Evolutionary conservation across 352 stramenopile genomes (phyloP), one percentile per base, ranked within the genome.

Genomic region (Globisporangium nunn): DNA sequence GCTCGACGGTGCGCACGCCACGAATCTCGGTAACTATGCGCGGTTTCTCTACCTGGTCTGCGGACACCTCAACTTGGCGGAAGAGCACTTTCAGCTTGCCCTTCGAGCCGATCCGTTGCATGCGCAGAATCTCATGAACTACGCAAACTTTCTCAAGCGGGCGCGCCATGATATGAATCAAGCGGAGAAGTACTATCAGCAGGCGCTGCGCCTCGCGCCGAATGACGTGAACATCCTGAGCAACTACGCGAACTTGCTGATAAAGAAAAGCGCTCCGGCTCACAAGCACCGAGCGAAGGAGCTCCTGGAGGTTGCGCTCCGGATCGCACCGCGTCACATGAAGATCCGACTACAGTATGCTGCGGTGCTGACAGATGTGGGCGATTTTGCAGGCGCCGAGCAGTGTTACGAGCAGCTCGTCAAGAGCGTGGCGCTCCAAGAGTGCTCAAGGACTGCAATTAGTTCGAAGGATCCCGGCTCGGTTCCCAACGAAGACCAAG

Each of bases 11-110:
- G 49, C 55, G 14, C 63, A 83, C 28, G 66, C 62, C 6, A 44
- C 58, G 15, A 72, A 76, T 30, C 62, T 83, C 11, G 62, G 67
- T 7, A 70, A 64, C n/a, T 83, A 77, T n/a, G 73, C 71, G 5
- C 31, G 57, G 3, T 80, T 80, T 50, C 61, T 83, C 10, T 66
- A 64, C 44, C 35, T 53, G 30, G 57, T 39, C 17, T 71, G 59
- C 17, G 15, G 40, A 2, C 48, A 72, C 37, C 46, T 56, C 7
- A 59, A 72, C 17, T 15, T 70, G 31, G 73, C 64, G 0, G 29
- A 69, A 1, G 10, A 40, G 8, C 57, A 58, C 23, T 75, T 78
- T 30, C 28, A 68, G 14, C 64, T 54, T 12, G 73, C 71, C 14
- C 41, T 78, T 11, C 23, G 12, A 0, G 55, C 53, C 0, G 68